Conservation (phyloP, 108 stramenopile genomes). For the Nitzschia sp. region DNA sequence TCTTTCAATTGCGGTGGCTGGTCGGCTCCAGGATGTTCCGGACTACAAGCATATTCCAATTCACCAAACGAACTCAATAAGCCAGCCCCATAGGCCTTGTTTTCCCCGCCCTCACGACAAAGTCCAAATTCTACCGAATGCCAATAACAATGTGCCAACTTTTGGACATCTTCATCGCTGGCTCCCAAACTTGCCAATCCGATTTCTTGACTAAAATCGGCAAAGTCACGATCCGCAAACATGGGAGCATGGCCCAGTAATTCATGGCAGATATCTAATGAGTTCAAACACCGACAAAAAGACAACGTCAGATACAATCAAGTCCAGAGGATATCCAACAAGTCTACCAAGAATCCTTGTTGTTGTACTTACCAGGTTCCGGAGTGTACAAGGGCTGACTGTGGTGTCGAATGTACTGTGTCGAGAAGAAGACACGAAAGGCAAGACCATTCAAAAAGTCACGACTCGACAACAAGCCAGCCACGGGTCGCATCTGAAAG, state of each 20-base stretch:
- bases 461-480: constrained; percentile 93
- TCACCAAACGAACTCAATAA: constrained; percentile 95
- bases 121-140: constrained; percentile 96
- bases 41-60: constrained; percentile 90
- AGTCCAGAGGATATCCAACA: too few species aligned
- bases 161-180: constrained; percentile 89
- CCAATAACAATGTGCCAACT: constrained; percentile 92
- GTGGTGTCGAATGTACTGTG: constrained; percentile 91
- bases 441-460: constrained; percentile 97
- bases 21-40: constrained; percentile 37
- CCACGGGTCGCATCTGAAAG: constrained; percentile 91
- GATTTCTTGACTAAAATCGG: constrained; percentile 95
- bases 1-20: constrained; percentile 74
- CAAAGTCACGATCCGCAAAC: constrained; percentile 97
- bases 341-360: too few species aligned
- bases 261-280: constrained; percentile 94
- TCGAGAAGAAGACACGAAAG: constrained; percentile 94
- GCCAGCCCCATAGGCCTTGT: constrained; percentile 97
- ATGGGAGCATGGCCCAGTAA: constrained; percentile 94
- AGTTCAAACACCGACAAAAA: too few species aligned
- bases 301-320: too few species aligned
- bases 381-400: constrained; percentile 74
- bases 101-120: constrained; percentile 75
- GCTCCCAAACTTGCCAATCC: constrained; percentile 96
- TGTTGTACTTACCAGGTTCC: constrained; percentile 80